Conservation (phyloP, 139 green algal species). For the Haematococcus sp. region DNA sequence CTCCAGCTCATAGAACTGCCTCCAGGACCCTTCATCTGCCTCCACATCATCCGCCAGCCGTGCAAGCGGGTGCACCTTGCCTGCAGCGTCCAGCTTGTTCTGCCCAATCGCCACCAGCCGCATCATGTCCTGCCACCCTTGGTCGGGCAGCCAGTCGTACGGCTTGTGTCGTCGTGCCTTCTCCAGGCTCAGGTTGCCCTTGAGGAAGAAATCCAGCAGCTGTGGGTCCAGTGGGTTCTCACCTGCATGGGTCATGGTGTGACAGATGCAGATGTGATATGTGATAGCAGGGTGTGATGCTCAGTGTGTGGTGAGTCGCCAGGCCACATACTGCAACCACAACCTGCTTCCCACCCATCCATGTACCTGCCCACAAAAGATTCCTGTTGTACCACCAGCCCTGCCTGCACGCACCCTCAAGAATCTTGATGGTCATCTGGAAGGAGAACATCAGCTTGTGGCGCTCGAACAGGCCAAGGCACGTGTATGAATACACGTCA, state of each 20-base stretch:
- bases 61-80: constrained; percentile 29
- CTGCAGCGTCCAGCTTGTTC: constrained; percentile 34
- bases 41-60: constrained; percentile 65
- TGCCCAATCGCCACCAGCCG: constrained; percentile 55
- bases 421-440: constrained; percentile 79
- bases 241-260: too few species aligned
- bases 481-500: constrained; percentile 83
- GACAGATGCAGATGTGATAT: too few species aligned
- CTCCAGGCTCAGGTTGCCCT: constrained; percentile 81
- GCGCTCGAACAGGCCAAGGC: constrained; percentile 76
- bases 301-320: too few species aligned
- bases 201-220: constrained; percentile 87
- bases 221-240: constrained; percentile 49
- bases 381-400: too few species aligned
- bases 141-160: constrained; percentile 69
- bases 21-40: constrained; percentile 60
- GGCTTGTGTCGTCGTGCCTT: constrained; percentile 55
- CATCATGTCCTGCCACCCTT: constrained; percentile 85
- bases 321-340: too few species aligned
- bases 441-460: constrained; percentile 85
- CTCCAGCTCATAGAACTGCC: constrained; percentile 61
- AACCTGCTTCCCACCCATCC: too few species aligned
- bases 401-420: constrained; percentile 69
- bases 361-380: too few species aligned
- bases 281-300: too few species aligned